Evolutionary conservation across 768 basidiomycete genomes (phyloP), one percentile per base, ranked within the genome.

Genomic region (Psilocybe cyanescens): DNA sequence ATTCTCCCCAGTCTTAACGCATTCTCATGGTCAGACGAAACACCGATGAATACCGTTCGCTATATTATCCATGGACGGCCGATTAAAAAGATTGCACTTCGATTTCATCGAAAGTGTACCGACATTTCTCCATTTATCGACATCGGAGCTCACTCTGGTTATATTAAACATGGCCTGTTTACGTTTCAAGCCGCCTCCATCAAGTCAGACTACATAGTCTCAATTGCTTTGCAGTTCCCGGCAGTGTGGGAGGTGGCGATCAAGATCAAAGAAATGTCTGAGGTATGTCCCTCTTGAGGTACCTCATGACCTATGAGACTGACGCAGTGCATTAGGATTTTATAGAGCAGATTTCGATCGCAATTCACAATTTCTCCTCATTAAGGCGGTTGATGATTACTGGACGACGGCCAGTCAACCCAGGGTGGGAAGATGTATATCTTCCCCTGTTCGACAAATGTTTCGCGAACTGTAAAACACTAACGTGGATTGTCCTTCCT

Each of bases 201-300:
- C 8, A 41, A 48, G 14, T 12, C 57, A 5, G 49, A 28, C 11
- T 37, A 51, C 11, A 11, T 58, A 4, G 12, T 3, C 24, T 39
- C 19, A 35, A 51, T 58, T 50, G 57, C 57, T 9, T 11, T 24
- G 9, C 33, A 58, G 35, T 58, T 58, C 14, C 57, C 57, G 3
- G 37, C 48, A 17, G 48, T 31, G 2, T 14, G 9, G 7, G 49
- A 58, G 24, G 35, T 58, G 3, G 19, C 48, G 2, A 41, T 58
- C 3, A 58, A 58, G 14, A 16, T 52, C 7, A 51, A 29, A 44
- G 39, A 52, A 11, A 17, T 58, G 16, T 33, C 33, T 12, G 49
- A 51, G 39, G 57, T 51, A 31, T 9, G 14, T 47, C 19, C 31
- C n/a, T 12, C n/a, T 9, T 44, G 4, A 14, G 4, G 11, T 44